Percentiles rank a stretch among this genome's conserved stretches.
Evolutionary conservation across 106 monocot genomes (phyloP).

Genomic region (Dendrobium catenatum): DNA sequence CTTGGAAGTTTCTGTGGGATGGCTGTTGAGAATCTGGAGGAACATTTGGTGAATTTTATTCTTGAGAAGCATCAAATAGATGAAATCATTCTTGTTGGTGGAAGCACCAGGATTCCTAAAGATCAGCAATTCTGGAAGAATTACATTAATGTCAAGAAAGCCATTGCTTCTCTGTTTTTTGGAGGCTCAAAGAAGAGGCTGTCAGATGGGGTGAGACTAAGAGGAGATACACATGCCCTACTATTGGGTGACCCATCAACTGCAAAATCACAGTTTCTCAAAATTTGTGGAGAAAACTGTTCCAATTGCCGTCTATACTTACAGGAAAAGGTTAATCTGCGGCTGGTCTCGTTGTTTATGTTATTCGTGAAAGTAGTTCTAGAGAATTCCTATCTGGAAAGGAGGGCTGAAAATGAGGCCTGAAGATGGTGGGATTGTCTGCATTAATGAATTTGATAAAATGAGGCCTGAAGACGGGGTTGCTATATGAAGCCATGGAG

Average conservation of each 20-base stretch:
- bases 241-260: constrained; percentile 96
- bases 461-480: constrained; percentile 99
- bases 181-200: too few species aligned
- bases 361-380: constrained; percentile 86
- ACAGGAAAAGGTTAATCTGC: constrained; percentile 96
- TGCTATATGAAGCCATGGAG: constrained; percentile 99
- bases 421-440: constrained; percentile 88
- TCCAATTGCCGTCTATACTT: constrained; percentile 96
- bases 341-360: constrained; percentile 96
- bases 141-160: too few species aligned
- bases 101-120: too few species aligned
- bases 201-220: too few species aligned
- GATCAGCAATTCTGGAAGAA: too few species aligned
- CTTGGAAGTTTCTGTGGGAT: too few species aligned
- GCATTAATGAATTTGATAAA: constrained; percentile 99
- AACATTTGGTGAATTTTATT: too few species aligned
- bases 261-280: constrained; percentile 98
- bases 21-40: too few species aligned
- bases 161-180: too few species aligned
- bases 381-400: constrained; percentile 98
- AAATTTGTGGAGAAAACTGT: constrained; percentile 99
- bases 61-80: too few species aligned
- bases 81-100: too few species aligned
- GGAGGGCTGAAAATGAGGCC: constrained; percentile 94
- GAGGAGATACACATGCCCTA: constrained; percentile 8